Evolutionary conservation across 331 rosid genomes (phyloP).

Genomic region (Malus hybrid): DNA sequence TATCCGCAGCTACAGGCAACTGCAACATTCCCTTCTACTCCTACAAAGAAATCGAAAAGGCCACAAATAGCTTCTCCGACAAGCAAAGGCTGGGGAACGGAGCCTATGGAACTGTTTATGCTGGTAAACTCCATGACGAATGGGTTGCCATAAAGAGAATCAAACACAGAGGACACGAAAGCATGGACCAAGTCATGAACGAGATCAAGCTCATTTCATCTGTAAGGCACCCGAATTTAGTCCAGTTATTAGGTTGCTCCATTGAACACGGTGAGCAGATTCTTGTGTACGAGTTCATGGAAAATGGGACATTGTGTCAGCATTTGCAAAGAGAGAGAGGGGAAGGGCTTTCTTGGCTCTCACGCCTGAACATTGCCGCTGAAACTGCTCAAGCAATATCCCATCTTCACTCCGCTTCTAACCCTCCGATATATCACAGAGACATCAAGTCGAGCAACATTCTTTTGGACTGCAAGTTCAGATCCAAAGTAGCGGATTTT

Average conservation of each 20-base stretch:
- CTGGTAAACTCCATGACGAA: constrained; percentile 62
- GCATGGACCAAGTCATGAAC: constrained; percentile 71
- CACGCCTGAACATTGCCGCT: constrained; percentile 60
- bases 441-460: constrained; percentile 92
- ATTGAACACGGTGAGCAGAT: constrained; percentile 72
- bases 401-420: constrained; percentile 63
- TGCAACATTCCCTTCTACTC: constrained; percentile 59
- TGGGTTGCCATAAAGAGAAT: constrained; percentile 84
- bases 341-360: constrained; percentile 65
- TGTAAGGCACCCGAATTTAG: constrained; percentile 72
- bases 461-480: constrained; percentile 51
- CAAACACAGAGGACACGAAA: constrained; percentile 58
- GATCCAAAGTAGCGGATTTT: constrained; percentile 83
- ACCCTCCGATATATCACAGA: constrained; percentile 83
- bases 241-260: constrained; percentile 78
- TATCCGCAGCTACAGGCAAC: constrained; percentile 64
- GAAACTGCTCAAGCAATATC: constrained; percentile 94
- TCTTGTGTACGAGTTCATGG: constrained; percentile 87
- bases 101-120: constrained; percentile 89
- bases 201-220: constrained; percentile 82
- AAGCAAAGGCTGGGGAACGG: constrained; percentile 72
- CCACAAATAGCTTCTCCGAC: constrained; percentile 78
- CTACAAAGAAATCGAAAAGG: constrained; percentile 75
- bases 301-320: constrained; percentile 73
- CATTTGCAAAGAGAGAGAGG: constrained; percentile 77